Conservation (phyloP, 257 asterid genomes). For the Plantago elongata region DNA sequence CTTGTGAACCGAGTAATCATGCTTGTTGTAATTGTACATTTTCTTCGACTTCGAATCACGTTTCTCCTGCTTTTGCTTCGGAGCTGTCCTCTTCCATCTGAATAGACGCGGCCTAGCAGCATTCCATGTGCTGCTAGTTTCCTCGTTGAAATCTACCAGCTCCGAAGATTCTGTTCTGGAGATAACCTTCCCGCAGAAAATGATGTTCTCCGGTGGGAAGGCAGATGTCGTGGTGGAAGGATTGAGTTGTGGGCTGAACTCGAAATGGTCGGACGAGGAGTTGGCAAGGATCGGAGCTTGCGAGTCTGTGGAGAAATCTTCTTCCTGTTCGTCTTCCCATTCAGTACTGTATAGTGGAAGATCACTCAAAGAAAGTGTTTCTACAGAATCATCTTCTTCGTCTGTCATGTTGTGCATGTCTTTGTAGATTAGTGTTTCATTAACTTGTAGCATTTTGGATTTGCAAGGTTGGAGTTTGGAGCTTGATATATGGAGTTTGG, state of each 20-base stretch:
- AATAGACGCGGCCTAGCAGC: conserved; percentile 16
- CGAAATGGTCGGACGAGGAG: conserved; percentile 39
- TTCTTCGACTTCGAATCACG: conserved; percentile 16
- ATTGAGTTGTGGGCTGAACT: conserved; percentile 38
- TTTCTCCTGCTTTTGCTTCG: conserved; percentile 3
- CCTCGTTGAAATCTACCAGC: conserved; percentile 14
- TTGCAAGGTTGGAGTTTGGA: conserved; percentile 1
- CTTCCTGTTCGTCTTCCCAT: conserved; percentile 26
- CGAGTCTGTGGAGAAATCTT: conserved; percentile 31
- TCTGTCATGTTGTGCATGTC: conserved; percentile 25
- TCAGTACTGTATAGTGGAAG: conserved; percentile 40
- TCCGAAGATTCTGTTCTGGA: conserved; percentile 26
- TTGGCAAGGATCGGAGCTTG: conserved; percentile 39
- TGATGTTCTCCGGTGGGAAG: conserved; percentile 39
- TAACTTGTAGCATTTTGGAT: background rate
- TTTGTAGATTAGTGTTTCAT: conserved; percentile 21
- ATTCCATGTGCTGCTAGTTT: conserved; percentile 12
- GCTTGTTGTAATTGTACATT: conserved; percentile 17
- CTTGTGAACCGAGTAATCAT: conserved; percentile 26
- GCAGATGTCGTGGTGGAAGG: conserved; percentile 6
- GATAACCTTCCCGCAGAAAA: conserved; percentile 65
- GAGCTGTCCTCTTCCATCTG: conserved; percentile 22
- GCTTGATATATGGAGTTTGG: background rate
- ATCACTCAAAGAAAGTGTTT: conserved; percentile 69
- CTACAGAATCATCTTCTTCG: conserved; percentile 47